Evolutionary conservation across 495 filamentous ascomycete species (phyloP), one percentile per base, ranked within the genome.

Genomic region (Venustampulla echinocandica): DNA sequence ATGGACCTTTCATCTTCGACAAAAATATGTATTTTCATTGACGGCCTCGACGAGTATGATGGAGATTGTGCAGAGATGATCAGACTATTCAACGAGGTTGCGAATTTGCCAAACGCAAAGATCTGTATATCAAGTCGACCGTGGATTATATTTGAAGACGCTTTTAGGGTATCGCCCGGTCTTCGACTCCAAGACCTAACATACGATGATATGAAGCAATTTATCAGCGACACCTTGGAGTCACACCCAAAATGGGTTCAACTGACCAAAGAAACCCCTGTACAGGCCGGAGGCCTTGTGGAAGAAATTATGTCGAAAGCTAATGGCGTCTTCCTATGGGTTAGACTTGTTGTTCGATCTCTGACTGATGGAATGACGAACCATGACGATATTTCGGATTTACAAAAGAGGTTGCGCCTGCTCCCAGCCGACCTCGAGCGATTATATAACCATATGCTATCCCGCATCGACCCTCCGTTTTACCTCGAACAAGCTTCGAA

Each of bases 51-150:
- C n/a, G n/a, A n/a, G n/a, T n/a, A n/a, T n/a, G n/a, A 62, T 1
- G 67, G 58, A 3, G 43, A 56, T 28, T 44, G 21, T 7, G 40
- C 32, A 19, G 47, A 42, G 0, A 21, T 60, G 10, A 34, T 40
- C n/a, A 25, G 52, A 22, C 37, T 62, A 2, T 45, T 64, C 14
- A 10, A 19, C 18, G 27, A 34, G 21, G 21, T 42, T 50, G 11
- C 15, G 49, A 10, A 19, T 17, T 4, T 47, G 35, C 13, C 10
- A 6, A 11, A 69, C 45, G 46, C 74, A 40, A 76, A 76, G 41
- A n/a, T 69, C 4, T 78, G 74, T 46, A 47, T 73, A 2, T 70
- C 73, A n/a, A 77, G 74, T 47, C 62, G 74, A 0, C 68, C 70
- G 0, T 70, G 63, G 64, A 62, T 62, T 17, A 54, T 55, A 0